Evolutionary conservation across 2,329 filamentous ascomycete genomes (phyloP).

Genomic region (Xylariaceae sp.): DNA sequence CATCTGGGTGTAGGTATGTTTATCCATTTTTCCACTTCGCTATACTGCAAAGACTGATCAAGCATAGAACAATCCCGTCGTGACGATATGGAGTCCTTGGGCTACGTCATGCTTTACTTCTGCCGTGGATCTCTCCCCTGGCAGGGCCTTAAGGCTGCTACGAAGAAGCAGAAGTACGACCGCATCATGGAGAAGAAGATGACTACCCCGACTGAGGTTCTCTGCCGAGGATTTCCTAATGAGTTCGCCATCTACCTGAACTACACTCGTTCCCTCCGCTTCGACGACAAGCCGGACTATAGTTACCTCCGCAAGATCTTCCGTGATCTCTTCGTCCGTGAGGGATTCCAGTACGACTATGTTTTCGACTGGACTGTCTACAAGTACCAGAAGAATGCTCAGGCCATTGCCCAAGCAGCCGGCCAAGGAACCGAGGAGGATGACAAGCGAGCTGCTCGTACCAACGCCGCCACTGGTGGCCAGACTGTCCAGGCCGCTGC

Average conservation of each 20-base stretch:
- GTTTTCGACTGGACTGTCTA: constrained; percentile 99
- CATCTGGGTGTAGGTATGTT: constrained; percentile 84
- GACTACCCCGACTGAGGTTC: constrained; percentile 97
- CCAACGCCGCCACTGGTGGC: constrained; percentile 61
- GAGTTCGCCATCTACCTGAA: constrained; percentile 99
- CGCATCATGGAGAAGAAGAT: constrained; percentile 99
- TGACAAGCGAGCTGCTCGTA: constrained; percentile 70
- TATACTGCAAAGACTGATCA: constrained; percentile 25
- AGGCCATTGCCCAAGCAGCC: constrained; percentile 83
- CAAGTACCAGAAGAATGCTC: constrained; percentile 99
- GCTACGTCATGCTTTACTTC: constrained; percentile 99
- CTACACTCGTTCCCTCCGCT: constrained; percentile 97
- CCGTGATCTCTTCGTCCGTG: constrained; percentile 96
- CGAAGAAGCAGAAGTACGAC: constrained; percentile 99
- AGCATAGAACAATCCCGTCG: constrained; percentile 86
- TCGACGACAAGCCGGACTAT: constrained; percentile 99
- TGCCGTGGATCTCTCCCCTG: constrained; percentile 97
- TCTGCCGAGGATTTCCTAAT: constrained; percentile 98
- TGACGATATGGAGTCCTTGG: constrained; percentile 98
- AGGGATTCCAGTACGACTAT: constrained; percentile 99
- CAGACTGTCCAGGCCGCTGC: constrained; percentile 56
- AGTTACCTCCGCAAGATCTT: constrained; percentile 99
- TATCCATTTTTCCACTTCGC: not conserved
- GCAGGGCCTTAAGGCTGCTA: constrained; percentile 97
- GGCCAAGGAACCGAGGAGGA: constrained; percentile 68